A percentile compares a stretch with the other conserved stretches of the same genome.
phyloP scores from a whole-genome alignment of 129 eudicot species.

The Oenanthe sinensis region DNA sequence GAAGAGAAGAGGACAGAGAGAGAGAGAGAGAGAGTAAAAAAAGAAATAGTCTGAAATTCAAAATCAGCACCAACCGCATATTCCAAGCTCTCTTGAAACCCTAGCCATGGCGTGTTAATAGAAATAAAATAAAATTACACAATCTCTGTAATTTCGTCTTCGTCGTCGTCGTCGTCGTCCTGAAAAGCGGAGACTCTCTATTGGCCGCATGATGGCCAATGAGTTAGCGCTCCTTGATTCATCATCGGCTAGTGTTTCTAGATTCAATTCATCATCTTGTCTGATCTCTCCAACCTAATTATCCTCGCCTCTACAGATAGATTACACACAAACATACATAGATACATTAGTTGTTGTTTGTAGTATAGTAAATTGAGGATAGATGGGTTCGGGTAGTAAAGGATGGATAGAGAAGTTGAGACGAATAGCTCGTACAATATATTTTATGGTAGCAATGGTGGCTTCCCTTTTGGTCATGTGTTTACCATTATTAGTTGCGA shows the following conservation, averaged over 20 bases:
- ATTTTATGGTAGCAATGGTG: slow-evolving; percentile 80
- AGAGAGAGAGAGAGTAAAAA: neutral
- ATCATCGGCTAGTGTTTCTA: slow-evolving; percentile 43
- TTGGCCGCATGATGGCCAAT: slow-evolving; percentile 29
- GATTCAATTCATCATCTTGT: neutral
- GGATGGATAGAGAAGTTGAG: slow-evolving; percentile 48
- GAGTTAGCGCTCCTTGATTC: slow-evolving; percentile 16
- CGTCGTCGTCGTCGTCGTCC: neutral
- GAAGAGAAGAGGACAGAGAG: neutral
- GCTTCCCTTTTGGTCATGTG: slow-evolving; percentile 59
- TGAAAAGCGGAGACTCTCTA: slow-evolving; percentile 7
- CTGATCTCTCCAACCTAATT: slow-evolving; percentile 10
- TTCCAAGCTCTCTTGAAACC: slow-evolving; percentile 23
- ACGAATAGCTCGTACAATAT: slow-evolving; percentile 56
- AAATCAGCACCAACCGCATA: neutral
- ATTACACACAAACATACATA: neutral
- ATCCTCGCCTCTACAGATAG: no score
- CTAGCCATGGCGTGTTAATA: slow-evolving; percentile 28
- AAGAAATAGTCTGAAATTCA: neutral
- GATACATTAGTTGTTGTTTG: neutral
- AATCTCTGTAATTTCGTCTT: neutral
- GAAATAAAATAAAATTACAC: neutral
- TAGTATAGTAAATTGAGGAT: neutral
- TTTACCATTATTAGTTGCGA: slow-evolving; percentile 64
- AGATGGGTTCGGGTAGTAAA: slow-evolving; percentile 32